Percentiles rank a stretch among this genome's conserved stretches.
phyloP scores from a whole-genome alignment of 208 protist genomes.

The Angomonas ambiguus region DNA sequence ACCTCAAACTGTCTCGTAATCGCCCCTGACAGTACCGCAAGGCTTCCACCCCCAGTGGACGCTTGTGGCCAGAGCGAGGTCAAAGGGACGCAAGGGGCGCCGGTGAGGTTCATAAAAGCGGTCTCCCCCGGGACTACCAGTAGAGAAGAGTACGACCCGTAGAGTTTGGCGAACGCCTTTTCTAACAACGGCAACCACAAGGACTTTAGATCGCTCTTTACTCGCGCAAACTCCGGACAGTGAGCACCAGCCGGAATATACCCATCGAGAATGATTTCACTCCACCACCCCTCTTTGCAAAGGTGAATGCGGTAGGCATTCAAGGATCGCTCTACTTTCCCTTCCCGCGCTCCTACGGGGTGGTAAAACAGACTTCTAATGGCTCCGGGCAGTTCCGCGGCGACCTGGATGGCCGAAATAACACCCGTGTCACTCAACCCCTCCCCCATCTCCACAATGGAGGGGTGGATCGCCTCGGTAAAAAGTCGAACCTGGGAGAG shows the following conservation, averaged over 20 bases:
- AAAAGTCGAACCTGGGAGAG: slow-evolving; percentile 48
- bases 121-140: slow-evolving; percentile 31
- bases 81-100: slow-evolving; percentile 28
- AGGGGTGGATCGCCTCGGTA: slow-evolving; percentile 25
- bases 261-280: slow-evolving; percentile 34
- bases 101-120: slow-evolving; percentile 37
- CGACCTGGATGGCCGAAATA: slow-evolving; percentile 36
- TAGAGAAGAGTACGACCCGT: slow-evolving; percentile 57
- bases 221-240: slow-evolving; percentile 31
- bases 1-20: slow-evolving; percentile 13
- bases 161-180: slow-evolving; percentile 79
- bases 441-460: slow-evolving; percentile 26
- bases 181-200: slow-evolving; percentile 70
- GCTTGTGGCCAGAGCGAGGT: slow-evolving; percentile 29
- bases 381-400: slow-evolving; percentile 25
- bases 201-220: slow-evolving; percentile 25
- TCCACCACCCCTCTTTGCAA: slow-evolving; percentile 48
- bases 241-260: slow-evolving; percentile 30
- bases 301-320: slow-evolving; percentile 55
- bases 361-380: slow-evolving; percentile 45
- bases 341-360: slow-evolving; percentile 19
- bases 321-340: slow-evolving; percentile 25
- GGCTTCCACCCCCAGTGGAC: neutral
- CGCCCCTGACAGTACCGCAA: slow-evolving; percentile 16
- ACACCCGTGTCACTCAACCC: slow-evolving; percentile 36